These are phyloP conservation scores for Sporothrix brunneoviolacea DNA, from an alignment of 2,329 filamentous ascomycete genomes.

Conservation along the genomic window DNA sequence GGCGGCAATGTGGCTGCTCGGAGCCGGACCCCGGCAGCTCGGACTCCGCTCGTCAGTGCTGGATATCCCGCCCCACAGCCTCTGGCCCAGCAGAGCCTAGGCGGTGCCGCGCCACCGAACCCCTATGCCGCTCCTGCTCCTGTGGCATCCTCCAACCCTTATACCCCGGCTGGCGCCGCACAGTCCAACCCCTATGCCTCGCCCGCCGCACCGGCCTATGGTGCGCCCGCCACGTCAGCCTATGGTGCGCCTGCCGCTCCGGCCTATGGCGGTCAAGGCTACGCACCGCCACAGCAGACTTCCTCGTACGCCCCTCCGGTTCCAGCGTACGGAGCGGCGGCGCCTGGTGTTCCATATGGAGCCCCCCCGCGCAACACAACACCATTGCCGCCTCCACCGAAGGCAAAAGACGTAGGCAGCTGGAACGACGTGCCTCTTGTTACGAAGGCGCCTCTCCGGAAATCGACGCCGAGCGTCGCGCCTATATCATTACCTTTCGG, in stretches of 20 bases:
- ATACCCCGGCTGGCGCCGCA: conserved; percentile 24
- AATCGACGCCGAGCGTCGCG: conserved; percentile 64
- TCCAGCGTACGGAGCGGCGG: conserved; percentile 36
- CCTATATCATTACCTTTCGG: conserved; percentile 71
- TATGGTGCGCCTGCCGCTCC: conserved; percentile 28
- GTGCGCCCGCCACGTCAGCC: conserved; percentile 39
- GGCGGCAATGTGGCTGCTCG: conserved; percentile 19
- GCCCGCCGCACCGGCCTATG: conserved; percentile 24
- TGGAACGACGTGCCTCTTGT: conserved; percentile 97
- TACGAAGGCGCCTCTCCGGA: conserved; percentile 62
- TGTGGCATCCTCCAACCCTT: conserved; percentile 26
- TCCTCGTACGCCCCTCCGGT: conserved; percentile 25
- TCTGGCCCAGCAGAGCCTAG: neutral
- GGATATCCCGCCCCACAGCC: conserved; percentile 44
- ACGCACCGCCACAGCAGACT: conserved; percentile 28
- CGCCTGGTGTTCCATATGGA: conserved; percentile 26
- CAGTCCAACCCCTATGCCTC: conserved; percentile 32
- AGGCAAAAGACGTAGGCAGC: conserved; percentile 64
- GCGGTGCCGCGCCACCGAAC: conserved; percentile 21
- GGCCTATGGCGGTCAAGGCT: conserved; percentile 23
- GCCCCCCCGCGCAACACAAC: conserved; percentile 52
- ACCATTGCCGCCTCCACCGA: conserved; percentile 57
- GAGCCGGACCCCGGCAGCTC: conserved; percentile 26
- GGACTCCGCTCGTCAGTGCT: conserved; percentile 7
- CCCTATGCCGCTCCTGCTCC: conserved; percentile 27